Evolutionary conservation across 2,329 filamentous ascomycete species (phyloP).

Genomic region (Diaporthe amygdali): DNA sequence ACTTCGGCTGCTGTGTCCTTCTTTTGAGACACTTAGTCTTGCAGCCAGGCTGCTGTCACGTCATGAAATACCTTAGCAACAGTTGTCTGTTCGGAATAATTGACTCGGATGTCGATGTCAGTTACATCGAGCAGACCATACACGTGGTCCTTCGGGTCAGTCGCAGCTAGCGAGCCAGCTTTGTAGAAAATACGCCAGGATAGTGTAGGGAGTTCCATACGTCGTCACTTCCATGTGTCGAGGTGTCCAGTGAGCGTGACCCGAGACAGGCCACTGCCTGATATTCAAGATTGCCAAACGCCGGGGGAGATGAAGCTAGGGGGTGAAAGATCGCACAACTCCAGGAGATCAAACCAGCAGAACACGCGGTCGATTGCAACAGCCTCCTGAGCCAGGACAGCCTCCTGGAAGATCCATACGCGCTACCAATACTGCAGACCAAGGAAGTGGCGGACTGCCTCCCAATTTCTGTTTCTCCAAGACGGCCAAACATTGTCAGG

Average conservation of each 20-base stretch:
- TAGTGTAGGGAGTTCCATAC: neutral
- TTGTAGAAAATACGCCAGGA: neutral
- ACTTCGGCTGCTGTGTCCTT: neutral
- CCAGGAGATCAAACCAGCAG: neutral
- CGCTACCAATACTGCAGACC: neutral
- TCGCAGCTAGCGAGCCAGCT: neutral
- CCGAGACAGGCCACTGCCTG: neutral
- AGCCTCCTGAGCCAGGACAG: neutral
- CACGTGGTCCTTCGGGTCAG: neutral
- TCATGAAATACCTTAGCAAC: neutral
- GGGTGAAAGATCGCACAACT: neutral
- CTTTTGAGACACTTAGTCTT: neutral
- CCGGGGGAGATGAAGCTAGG: neutral
- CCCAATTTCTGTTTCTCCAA: neutral
- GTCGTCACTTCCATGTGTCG: neutral
- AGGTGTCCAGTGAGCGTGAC: neutral
- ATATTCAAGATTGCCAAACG: neutral
- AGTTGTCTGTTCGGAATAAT: neutral
- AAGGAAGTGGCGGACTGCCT: neutral
- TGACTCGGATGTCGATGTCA: neutral
- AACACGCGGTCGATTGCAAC: neutral
- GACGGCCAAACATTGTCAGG: neutral
- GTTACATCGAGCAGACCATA: neutral
- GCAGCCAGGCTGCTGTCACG: neutral
- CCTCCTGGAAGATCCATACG: neutral